Evolutionary conservation across 768 basidiomycete genomes (phyloP).

Genomic region (Plicaturopsis crispa): DNA sequence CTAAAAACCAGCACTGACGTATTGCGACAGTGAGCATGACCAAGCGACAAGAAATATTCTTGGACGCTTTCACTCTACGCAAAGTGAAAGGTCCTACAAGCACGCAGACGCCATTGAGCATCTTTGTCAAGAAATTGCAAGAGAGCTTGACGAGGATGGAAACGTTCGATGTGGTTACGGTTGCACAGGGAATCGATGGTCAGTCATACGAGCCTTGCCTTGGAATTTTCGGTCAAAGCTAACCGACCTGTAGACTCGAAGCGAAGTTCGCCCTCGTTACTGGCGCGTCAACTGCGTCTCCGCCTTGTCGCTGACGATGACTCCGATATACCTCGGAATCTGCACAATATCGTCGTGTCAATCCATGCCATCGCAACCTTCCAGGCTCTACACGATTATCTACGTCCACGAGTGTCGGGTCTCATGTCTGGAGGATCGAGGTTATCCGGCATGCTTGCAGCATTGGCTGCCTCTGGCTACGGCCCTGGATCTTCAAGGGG

Average conservation of each 20-base stretch:
- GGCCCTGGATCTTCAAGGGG: conserved; percentile 38
- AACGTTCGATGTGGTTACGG: conserved; percentile 89
- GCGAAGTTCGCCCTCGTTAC: conserved; percentile 80
- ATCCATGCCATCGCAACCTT: conserved; percentile 98
- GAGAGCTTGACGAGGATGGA: conserved; percentile 95
- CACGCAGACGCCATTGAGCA: conserved; percentile 54
- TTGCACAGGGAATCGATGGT: conserved; percentile 80
- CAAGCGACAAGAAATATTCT: conserved; percentile 69
- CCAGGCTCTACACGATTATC: conserved; percentile 94
- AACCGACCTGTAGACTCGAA: conserved; percentile 79
- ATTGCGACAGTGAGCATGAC: conserved; percentile 44
- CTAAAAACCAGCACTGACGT: no score
- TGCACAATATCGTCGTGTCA: conserved; percentile 90
- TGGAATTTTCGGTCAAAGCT: no score
- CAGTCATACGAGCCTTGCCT: no score
- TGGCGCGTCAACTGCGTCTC: conserved; percentile 89
- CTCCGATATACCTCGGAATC: conserved; percentile 77
- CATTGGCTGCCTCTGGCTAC: conserved; percentile 73
- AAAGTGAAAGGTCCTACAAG: conserved; percentile 33
- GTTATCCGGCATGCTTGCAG: conserved; percentile 86
- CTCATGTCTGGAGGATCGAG: conserved; percentile 52
- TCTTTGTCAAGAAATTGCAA: conserved; percentile 92
- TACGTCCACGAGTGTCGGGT: conserved; percentile 83
- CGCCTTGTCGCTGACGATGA: conserved; percentile 87
- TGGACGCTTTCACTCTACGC: conserved; percentile 66